Percentiles rank a stretch among this genome's conserved stretches.
Evolutionary conservation across 1,139 yeast genomes (phyloP).

Genomic region (Taphrina communis): DNA sequence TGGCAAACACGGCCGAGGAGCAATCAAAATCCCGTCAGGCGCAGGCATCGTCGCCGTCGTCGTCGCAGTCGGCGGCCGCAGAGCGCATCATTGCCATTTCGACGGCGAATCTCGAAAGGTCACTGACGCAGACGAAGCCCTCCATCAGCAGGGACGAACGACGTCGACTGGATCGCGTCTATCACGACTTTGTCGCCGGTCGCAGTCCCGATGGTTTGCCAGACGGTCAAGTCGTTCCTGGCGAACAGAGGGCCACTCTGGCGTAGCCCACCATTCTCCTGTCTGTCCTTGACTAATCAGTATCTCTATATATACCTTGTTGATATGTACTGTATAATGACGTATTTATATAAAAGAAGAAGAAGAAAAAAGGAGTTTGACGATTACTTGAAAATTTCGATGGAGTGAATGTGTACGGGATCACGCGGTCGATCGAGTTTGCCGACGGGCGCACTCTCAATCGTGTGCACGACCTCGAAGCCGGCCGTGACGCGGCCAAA

Average conservation of each 20-base stretch:
- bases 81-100: constrained; percentile 55
- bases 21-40: not conserved
- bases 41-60: not conserved
- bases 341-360: too few relatives aligned
- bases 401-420: constrained; percentile 50
- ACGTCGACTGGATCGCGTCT: constrained; percentile 66
- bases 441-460: constrained; percentile 50
- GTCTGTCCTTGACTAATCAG: not conserved
- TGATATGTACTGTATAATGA: too few relatives aligned
- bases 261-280: not conserved
- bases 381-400: constrained; percentile 9
- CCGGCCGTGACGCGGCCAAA: constrained; percentile 62
- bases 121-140: constrained; percentile 79
- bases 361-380: too few relatives aligned
- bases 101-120: constrained; percentile 64
- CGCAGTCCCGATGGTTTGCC: constrained; percentile 88
- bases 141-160: constrained; percentile 80
- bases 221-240: constrained; percentile 57
- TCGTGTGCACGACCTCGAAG: constrained; percentile 52
- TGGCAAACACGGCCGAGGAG: constrained; percentile 16
- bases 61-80: not conserved
- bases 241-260: constrained; percentile 29
- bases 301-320: too few relatives aligned
- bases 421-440: constrained; percentile 52
- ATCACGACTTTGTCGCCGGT: constrained; percentile 71